Base-by-base conservation (phyloP, 805 yeast species). In the Cyberlindnera nakhonratchasimensis region DNA sequence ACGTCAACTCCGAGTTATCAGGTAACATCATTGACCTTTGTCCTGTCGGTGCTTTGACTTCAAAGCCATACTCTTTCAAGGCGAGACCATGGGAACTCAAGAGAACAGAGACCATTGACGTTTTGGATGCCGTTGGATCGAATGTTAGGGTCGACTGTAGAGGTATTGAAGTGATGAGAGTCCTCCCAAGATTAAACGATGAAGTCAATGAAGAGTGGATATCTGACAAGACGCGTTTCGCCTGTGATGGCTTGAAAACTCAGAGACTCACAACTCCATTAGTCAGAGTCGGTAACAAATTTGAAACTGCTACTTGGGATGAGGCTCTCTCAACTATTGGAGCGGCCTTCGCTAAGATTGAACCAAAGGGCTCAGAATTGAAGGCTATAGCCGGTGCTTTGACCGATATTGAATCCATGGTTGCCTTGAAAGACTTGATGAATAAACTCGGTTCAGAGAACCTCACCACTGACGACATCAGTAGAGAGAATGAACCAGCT, bases 61-160 rank as follows among this genome's bases (percentile, higher is more conserved):
- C 87, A 22, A 87, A 87, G 66, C 96, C 96, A 20, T 86, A 86
- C 57, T 89, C 96, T n/a, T 86, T 86, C 74, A 80, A 79, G 61
- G 95, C 95, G 13, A 77, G 96, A 62, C 95, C 96, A 23, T 86
- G 96, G 96, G 96, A 86, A 67, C 75, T 87, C 62, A 86, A 86
- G 70, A 80, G 86, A 71, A 86, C 95, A 36, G 96, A 86, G 65
- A 74, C 91, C 39, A 75, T 86, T 54, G 96, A 86, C 63, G 93
- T 86, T 12, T 65, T 80, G 69, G 96, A 86, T 64, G 96, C 80
- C 18, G 62, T 86, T 28, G 96, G 96, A 20, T 82, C 91, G 32
- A 84, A 80, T 58, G 77, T 86, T 51, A 75, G 96, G 62, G 88
- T 86, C 40, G 96, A 86, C 64, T 78, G 91, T 40, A 77, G 93